phyloP scores from a whole-genome alignment of 2,329 filamentous ascomycete genomes.

The Arachnomyces sp. region DNA sequence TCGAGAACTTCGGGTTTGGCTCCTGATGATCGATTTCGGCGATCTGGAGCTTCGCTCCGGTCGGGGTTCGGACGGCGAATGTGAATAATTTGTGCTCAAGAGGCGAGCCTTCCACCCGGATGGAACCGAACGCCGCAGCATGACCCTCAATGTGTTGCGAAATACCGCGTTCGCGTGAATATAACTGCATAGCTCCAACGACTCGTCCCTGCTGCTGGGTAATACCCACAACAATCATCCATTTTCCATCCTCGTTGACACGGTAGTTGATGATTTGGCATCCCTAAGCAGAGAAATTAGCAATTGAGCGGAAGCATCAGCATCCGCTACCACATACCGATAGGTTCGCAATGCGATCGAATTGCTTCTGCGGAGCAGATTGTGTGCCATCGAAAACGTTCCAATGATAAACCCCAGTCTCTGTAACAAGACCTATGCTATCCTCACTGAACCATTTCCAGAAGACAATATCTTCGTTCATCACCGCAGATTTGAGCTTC shows the following conservation, averaged over 20 bases:
- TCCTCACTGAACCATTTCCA: constrained; percentile 98
- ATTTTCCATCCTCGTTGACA: constrained; percentile 89
- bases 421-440: constrained; percentile 81
- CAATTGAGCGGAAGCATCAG: neutral
- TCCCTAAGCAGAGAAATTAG: constrained; percentile 45
- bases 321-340: constrained; percentile 48
- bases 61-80: constrained; percentile 84
- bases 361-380: constrained; percentile 75
- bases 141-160: constrained; percentile 98
- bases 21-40: constrained; percentile 94
- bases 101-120: constrained; percentile 79
- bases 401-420: constrained; percentile 91
- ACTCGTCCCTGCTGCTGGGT: constrained; percentile 88
- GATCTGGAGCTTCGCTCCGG: constrained; percentile 90
- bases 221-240: constrained; percentile 97
- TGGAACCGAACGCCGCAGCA: constrained; percentile 84
- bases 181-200: constrained; percentile 92
- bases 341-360: constrained; percentile 88
- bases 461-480: constrained; percentile 96
- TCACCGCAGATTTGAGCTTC: constrained; percentile 92
- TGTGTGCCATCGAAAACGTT: constrained; percentile 84
- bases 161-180: constrained; percentile 90
- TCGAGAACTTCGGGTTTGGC: constrained; percentile 79
- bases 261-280: constrained; percentile 99
- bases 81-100: constrained; percentile 93